A percentile compares a stretch with the other conserved stretches of the same genome.
phyloP scores from a whole-genome alignment of 2,329 filamentous ascomycete genomes.

The Verticillium longisporum region DNA sequence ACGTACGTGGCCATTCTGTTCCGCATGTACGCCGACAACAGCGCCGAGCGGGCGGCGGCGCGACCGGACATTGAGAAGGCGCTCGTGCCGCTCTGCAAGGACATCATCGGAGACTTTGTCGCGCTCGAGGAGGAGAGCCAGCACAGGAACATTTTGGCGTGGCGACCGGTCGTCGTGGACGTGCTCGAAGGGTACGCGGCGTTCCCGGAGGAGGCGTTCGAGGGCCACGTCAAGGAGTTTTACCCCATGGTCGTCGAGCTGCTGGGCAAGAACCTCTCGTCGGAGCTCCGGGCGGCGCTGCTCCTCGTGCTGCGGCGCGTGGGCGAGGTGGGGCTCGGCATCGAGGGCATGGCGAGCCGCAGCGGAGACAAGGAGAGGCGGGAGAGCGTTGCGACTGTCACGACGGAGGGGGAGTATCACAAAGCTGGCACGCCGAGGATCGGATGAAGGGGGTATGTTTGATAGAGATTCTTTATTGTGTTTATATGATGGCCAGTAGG shows the following conservation, averaged over 20 bases:
- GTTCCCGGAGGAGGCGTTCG: conserved; percentile 76
- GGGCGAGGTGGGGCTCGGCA: conserved; percentile 66
- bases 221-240: conserved; percentile 71
- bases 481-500: not conserved
- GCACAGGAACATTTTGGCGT: conserved; percentile 93
- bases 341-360: conserved; percentile 38
- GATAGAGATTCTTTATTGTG: not conserved
- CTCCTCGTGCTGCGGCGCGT: conserved; percentile 73
- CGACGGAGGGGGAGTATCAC: conserved; percentile 16
- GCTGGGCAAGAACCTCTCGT: conserved; percentile 71
- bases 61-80: conserved; percentile 83
- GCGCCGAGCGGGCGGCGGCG: conserved; percentile 72
- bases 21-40: conserved; percentile 91
- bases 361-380: conserved; percentile 23
- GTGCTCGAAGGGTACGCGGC: conserved; percentile 88
- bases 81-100: conserved; percentile 87
- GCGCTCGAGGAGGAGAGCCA: conserved; percentile 91
- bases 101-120: conserved; percentile 84
- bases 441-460: not conserved
- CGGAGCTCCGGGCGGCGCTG: conserved; percentile 71
- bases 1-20: conserved; percentile 96
- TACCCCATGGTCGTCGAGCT: conserved; percentile 82
- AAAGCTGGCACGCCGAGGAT: not conserved
- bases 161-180: conserved; percentile 94
- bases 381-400: conserved; percentile 31